Conservation (phyloP, 495 filamentous ascomycete genomes). For the Neurospora hispaniola region DNA sequence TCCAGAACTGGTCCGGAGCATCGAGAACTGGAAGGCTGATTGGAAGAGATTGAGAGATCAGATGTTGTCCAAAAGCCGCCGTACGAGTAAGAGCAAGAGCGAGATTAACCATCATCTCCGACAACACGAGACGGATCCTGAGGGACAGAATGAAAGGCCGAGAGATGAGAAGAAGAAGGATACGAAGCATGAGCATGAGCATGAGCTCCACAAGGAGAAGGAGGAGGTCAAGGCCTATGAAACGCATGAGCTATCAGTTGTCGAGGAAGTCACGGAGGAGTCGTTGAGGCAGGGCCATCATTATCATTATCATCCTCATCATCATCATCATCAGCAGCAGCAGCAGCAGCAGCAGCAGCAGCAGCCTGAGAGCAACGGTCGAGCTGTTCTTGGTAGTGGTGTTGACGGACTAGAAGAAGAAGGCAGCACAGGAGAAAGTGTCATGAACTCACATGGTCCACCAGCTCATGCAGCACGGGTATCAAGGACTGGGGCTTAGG, state of each 20-base stretch:
- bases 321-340: not conserved
- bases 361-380: not conserved
- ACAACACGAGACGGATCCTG: too few species aligned
- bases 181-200: not conserved
- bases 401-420: not conserved
- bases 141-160: too few species aligned
- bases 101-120: too few species aligned
- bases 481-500: not conserved
- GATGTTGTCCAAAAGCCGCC: constrained; percentile 13
- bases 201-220: not conserved
- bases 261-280: not conserved
- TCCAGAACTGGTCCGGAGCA: constrained; percentile 31
- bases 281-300: not conserved
- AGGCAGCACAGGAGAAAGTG: too few species aligned
- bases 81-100: not conserved
- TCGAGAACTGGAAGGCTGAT: constrained; percentile 36
- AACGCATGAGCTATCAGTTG: not conserved
- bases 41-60: constrained; percentile 25
- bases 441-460: too few species aligned
- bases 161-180: not conserved
- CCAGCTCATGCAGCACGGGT: not conserved
- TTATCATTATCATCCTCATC: too few species aligned
- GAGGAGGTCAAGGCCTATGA: not conserved
- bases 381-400: not conserved
- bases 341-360: not conserved